These are phyloP conservation scores for Yamadazyma jaroonii DNA, from an alignment of 1,139 yeast species.

Conservation along the genomic window DNA sequence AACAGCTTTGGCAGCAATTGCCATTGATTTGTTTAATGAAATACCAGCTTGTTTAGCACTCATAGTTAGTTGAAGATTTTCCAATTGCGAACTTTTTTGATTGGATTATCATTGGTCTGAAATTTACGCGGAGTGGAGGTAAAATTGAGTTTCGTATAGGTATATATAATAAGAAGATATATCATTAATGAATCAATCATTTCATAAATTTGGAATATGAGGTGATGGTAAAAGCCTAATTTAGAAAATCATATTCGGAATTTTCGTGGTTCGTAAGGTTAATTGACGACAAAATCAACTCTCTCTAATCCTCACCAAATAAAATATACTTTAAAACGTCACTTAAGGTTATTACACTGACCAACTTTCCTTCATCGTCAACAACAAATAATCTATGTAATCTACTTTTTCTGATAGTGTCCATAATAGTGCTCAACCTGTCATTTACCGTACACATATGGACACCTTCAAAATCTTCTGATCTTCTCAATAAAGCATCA, in stretches of 20 bases:
- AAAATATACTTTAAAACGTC: constrained; percentile 85
- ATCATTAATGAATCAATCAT: no score
- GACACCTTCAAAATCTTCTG: constrained; percentile 97
- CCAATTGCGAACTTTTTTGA: constrained; percentile 1
- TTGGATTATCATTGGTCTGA: background rate
- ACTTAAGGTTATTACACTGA: constrained; percentile 86
- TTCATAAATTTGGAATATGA: no score
- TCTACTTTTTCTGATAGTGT: constrained; percentile 87
- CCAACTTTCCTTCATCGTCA: constrained; percentile 70
- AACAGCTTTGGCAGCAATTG: constrained; percentile 86
- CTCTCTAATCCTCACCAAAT: constrained; percentile 54
- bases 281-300: no score
- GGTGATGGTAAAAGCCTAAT: no score
- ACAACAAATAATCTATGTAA: constrained; percentile 92
- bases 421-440: constrained; percentile 86
- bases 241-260: no score
- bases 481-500: constrained; percentile 90
- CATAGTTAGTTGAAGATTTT: constrained; percentile 32
- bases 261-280: no score
- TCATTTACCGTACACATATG: constrained; percentile 92
- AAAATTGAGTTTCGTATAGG: no score
- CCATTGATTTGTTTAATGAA: constrained; percentile 84
- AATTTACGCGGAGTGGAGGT: background rate
- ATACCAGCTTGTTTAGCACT: constrained; percentile 84
- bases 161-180: no score